These are phyloP conservation scores for Termitomyces sp. DNA, from an alignment of 768 basidiomycete species.

Conservation along the genomic window DNA sequence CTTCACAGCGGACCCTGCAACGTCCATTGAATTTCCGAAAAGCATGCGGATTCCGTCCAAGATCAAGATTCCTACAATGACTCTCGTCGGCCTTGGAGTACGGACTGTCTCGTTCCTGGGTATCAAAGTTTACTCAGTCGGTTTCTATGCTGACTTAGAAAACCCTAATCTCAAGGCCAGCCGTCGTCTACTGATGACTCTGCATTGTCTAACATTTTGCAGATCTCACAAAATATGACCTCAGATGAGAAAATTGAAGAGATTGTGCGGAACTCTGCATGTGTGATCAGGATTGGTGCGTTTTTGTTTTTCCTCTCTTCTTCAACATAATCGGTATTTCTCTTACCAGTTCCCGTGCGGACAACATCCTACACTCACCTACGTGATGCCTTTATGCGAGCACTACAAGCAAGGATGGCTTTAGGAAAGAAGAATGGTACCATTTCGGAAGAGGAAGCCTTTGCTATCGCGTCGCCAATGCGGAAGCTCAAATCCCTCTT, in stretches of 20 bases:
- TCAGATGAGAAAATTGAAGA: slow-evolving; percentile 69
- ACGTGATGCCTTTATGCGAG: slow-evolving; percentile 79
- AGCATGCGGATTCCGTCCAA: slow-evolving; percentile 62
- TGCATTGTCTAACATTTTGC: background rate
- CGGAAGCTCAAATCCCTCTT: slow-evolving; percentile 74
- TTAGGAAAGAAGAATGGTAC: slow-evolving; percentile 46
- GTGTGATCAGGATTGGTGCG: slow-evolving; percentile 70
- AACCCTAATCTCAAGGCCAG: slow-evolving; percentile 58
- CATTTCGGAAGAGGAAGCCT: slow-evolving; percentile 57
- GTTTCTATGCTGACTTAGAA: slow-evolving; percentile 83
- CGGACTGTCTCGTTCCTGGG: slow-evolving; percentile 86
- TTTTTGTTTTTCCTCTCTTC: background rate
- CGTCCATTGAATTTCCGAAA: slow-evolving; percentile 70
- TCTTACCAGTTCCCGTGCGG: slow-evolving; percentile 66
- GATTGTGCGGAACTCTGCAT: slow-evolving; percentile 64
- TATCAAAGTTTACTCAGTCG: slow-evolving; percentile 87
- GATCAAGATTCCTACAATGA: slow-evolving; percentile 54
- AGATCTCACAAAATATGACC: slow-evolving; percentile 55
- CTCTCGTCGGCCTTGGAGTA: slow-evolving; percentile 81
- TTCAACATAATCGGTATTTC: background rate
- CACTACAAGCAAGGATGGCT: slow-evolving; percentile 59
- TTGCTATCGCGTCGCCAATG: slow-evolving; percentile 56
- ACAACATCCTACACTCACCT: slow-evolving; percentile 75
- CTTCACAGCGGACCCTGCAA: slow-evolving; percentile 63
- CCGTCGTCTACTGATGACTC: background rate